Base-by-base conservation (phyloP, 345 rosid genomes). In the Theobroma cacao region DNA sequence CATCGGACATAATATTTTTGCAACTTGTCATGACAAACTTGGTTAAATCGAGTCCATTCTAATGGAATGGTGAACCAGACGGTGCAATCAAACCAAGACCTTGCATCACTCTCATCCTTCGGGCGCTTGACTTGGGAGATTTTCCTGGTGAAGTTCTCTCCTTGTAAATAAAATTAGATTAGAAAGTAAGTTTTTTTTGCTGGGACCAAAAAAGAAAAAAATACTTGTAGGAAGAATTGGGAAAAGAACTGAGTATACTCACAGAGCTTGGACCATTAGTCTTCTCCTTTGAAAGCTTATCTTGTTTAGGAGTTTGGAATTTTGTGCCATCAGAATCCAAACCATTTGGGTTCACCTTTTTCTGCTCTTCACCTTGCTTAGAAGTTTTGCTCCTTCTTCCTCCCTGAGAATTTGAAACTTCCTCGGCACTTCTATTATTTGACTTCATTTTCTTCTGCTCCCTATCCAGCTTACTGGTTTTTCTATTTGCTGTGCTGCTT, bases 31-130 rank as follows among this genome's bases (percentile, higher is more conserved):
- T 50, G 31, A 75, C 53, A 43, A 28, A 77, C 69, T 81, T 28
- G 41, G 63, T 69, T 24, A 64, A 20, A 65, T 17, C n/a, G 70
- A 28, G 65, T 72, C 68, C 33, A 67, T 74, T 81, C 71, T 79
- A 80, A 47, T 24, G 28, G 74, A 85, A 91, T 76, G 95, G 95
- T 6, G 93, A 89, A 43, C 93, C 95, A 4, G 84, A 76, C 69
- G 95, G 93, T 8, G 91, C 86, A 74, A 66, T 14, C 81, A 91
- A 75, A 62, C 89, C 93, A 28, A 89, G 92, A 67, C 78, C 83
- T 80, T 85, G 86, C 92, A 90, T 89, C 74, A 91, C 95, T 85
- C 89, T 87, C 41, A 76, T 43, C 80, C 85, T 79, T 59, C 92
- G 81, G 2, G 84, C 81, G 31, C 88, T 86, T 17, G 79, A 83